Percentiles rank a stretch among this genome's conserved stretches.
Conservation (phyloP, 306 rosid genomes). For the Prunus mume region DNA sequence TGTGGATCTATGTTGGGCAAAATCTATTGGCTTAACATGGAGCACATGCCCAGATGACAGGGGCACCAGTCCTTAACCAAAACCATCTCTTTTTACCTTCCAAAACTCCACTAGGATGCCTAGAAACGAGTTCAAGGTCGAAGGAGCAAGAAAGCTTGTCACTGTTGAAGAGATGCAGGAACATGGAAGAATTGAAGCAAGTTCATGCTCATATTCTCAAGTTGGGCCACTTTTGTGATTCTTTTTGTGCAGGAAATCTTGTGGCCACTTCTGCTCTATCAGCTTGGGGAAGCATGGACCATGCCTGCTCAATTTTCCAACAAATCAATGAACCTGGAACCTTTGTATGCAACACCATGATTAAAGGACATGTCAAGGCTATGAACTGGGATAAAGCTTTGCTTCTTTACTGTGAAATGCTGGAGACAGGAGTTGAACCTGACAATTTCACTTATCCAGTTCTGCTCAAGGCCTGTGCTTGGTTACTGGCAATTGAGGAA, state of each 20-base stretch:
- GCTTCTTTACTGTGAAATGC: slow-evolving; percentile 52
- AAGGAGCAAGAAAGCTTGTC: slow-evolving; percentile 59
- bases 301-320: slow-evolving; percentile 76
- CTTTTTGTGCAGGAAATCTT: slow-evolving; percentile 65
- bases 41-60: slow-evolving; percentile 47
- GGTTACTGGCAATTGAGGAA: slow-evolving; percentile 41
- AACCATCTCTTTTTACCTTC: slow-evolving; percentile 43
- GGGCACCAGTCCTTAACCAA: slow-evolving; percentile 75
- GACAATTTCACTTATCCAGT: slow-evolving; percentile 71
- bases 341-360: slow-evolving; percentile 68
- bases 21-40: slow-evolving; percentile 43
- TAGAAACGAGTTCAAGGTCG: slow-evolving; percentile 42
- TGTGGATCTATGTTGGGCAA: too few species aligned
- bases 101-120: slow-evolving; percentile 38
- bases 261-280: slow-evolving; percentile 69
- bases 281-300: slow-evolving; percentile 85
- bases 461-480: slow-evolving; percentile 72
- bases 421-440: slow-evolving; percentile 57
- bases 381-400: slow-evolving; percentile 52
- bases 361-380: slow-evolving; percentile 57
- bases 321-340: slow-evolving; percentile 62
- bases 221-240: slow-evolving; percentile 55
- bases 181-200: slow-evolving; percentile 65
- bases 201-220: slow-evolving; percentile 66
- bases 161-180: slow-evolving; percentile 61